Base-by-base conservation (phyloP, 2,329 filamentous ascomycete genomes). In the Neonectria punicea region DNA sequence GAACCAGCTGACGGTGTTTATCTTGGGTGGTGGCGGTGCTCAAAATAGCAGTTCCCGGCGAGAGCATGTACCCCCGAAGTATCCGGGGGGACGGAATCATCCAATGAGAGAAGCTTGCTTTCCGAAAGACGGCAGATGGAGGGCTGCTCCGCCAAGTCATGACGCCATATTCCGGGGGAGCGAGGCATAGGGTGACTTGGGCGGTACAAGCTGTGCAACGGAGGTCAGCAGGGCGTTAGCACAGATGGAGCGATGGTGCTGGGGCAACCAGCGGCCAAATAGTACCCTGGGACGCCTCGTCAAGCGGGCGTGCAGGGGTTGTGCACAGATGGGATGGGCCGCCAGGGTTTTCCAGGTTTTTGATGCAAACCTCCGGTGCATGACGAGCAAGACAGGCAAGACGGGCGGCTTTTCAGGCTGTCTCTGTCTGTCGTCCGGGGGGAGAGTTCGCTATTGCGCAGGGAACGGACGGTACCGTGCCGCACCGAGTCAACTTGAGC, bases 201-300 rank as follows among this genome's bases (percentile, higher is more conserved):
- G 16, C 18, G 18, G 43, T 59, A 64, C 61, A 54, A 50, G 56
- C 20, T n/a, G 50, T 55, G 22, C 22, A 56, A 44, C 43, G 36
- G 20, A 22, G 55, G 61, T 54, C 44, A 64, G 36, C 25, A 50
- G 51, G 34, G 34, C 59, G 53, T 55, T 55, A 62, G 59, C 39
- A 50, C 53, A 14, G 25, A 56, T 59, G 36, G 50, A 53, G 61
- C 56, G 9, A 39, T 59, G 61, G 51, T 64, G 61, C 61, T 64
- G 61, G 55, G 61, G 61, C 61, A 64, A 64, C 61, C 54, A 49
- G 36, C 60, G 55, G 61, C 61, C 61, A 54, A 63, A 63, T 54
- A 25, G 25, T 25, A 25, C 25, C 25, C 25, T 25, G 25, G 25
- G 25, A 50, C 36, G 54, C 32, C 20, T 41, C 34, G 50, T 36